These are phyloP conservation scores for Aspergillus quadrilineatus DNA, from an alignment of 2,329 filamentous ascomycete genomes.

Conservation along the genomic window DNA sequence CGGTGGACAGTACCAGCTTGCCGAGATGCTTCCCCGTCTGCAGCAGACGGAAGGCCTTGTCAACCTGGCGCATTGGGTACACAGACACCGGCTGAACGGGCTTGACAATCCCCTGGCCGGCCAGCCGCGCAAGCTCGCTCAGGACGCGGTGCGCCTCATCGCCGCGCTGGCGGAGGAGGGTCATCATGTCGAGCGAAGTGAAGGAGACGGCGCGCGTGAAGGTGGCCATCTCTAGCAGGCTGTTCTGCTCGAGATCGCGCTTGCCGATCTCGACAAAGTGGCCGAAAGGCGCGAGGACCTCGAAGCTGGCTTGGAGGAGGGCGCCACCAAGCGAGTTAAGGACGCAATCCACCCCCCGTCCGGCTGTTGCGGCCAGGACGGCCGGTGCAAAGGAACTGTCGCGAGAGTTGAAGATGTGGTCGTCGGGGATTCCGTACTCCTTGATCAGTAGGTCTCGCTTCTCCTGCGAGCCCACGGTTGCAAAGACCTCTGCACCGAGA, in stretches of 20 bases:
- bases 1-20: constrained; percentile 33
- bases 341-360: constrained; percentile 28
- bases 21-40: constrained; percentile 39
- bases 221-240: neutral
- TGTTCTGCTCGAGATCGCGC: constrained; percentile 16
- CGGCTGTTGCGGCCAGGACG: constrained; percentile 20
- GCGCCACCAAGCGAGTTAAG: constrained; percentile 31
- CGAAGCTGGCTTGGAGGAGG: constrained; percentile 14
- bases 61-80: constrained; percentile 7
- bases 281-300: constrained; percentile 20
- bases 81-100: constrained; percentile 8
- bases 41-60: constrained; percentile 32
- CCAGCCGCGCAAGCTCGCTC: neutral
- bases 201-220: neutral
- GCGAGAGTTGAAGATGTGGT: constrained; percentile 27
- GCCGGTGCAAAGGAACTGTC: constrained; percentile 19
- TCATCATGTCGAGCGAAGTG: neutral
- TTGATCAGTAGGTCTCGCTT: constrained; percentile 21
- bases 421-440: constrained; percentile 17
- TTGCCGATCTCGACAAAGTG: constrained; percentile 28
- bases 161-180: neutral
- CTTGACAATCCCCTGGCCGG: neutral
- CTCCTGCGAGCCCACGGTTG: constrained; percentile 23
- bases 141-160: neutral
- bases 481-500: constrained; percentile 19